Conservation (phyloP, 1,139 yeast genomes). For the Pichia inconspicua region DNA sequence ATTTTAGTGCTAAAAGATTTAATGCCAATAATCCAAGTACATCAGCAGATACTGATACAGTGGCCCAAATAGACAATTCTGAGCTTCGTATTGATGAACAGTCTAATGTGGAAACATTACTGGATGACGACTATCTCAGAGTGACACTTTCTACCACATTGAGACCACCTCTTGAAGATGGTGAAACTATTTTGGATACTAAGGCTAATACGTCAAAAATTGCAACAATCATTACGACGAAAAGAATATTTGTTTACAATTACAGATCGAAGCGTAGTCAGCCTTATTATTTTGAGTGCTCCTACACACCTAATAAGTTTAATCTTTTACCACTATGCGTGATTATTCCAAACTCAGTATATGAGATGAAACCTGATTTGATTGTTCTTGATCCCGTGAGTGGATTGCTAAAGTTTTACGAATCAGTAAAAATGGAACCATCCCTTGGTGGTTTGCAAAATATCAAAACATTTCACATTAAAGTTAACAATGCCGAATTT, state of each 20-base stretch:
- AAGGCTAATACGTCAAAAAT: slow-evolving; percentile 26
- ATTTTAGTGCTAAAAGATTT: background rate
- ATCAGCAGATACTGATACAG: background rate
- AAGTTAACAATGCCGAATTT: slow-evolving; percentile 44
- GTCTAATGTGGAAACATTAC: slow-evolving; percentile 28
- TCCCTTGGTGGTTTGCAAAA: slow-evolving; percentile 33
- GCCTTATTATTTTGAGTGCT: slow-evolving; percentile 51
- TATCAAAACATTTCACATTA: slow-evolving; percentile 30
- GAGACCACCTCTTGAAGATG: slow-evolving; percentile 28
- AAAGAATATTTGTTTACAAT: slow-evolving; percentile 61
- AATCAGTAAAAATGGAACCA: slow-evolving; percentile 37
- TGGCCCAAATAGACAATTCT: background rate
- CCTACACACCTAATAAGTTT: slow-evolving; percentile 24
- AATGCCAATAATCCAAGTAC: background rate
- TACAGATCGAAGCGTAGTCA: slow-evolving; percentile 52
- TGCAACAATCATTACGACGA: slow-evolving; percentile 45
- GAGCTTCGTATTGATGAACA: background rate
- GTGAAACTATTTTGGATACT: slow-evolving; percentile 4
- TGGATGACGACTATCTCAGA: slow-evolving; percentile 52
- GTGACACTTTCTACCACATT: slow-evolving; percentile 49
- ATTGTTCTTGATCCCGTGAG: slow-evolving; percentile 48
- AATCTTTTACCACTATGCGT: slow-evolving; percentile 48
- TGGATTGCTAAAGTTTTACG: slow-evolving; percentile 57
- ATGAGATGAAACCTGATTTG: slow-evolving; percentile 53
- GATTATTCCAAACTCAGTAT: slow-evolving; percentile 56